Conservation (phyloP, 2,329 filamentous ascomycete genomes). For the Daldinia sp. region DNA sequence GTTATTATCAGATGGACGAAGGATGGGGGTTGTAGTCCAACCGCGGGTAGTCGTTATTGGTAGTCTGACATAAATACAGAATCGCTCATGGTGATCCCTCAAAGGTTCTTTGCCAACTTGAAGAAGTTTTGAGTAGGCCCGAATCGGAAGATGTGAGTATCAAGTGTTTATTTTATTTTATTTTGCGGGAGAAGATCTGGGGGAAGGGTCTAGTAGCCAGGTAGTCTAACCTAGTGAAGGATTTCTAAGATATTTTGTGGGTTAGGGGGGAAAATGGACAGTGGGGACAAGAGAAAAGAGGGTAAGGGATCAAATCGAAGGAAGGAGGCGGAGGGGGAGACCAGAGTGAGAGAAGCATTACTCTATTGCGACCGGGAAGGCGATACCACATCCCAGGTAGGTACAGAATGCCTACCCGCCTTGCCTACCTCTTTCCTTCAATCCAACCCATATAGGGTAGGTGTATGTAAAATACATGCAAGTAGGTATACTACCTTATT, state of each 20-base stretch:
- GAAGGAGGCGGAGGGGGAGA: no score
- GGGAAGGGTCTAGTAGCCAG: background rate
- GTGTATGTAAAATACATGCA: conserved; percentile 1
- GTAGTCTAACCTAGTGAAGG: background rate
- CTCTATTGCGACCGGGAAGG: conserved; percentile 3
- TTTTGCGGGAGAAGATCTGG: background rate
- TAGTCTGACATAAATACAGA: conserved; percentile 4
- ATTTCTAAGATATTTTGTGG: conserved; percentile 3
- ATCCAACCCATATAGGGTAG: background rate
- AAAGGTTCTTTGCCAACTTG: conserved; percentile 9
- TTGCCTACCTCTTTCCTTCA: background rate
- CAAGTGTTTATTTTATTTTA: background rate
- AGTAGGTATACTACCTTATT: conserved; percentile 1
- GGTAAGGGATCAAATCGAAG: background rate
- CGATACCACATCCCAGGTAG: background rate
- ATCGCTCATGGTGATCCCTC: conserved; percentile 4
- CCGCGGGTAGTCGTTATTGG: background rate
- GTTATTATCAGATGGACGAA: conserved; percentile 2
- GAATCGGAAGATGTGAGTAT: conserved; percentile 30
- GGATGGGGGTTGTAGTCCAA: background rate
- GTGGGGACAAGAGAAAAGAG: background rate
- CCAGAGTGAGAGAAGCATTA: conserved; percentile 1
- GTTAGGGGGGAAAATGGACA: background rate
- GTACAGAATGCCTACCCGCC: background rate
- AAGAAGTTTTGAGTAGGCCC: conserved; percentile 29